Evolutionary conservation across 2,329 filamentous ascomycete genomes (phyloP).

Genomic region (Lecanosticta acicola): DNA sequence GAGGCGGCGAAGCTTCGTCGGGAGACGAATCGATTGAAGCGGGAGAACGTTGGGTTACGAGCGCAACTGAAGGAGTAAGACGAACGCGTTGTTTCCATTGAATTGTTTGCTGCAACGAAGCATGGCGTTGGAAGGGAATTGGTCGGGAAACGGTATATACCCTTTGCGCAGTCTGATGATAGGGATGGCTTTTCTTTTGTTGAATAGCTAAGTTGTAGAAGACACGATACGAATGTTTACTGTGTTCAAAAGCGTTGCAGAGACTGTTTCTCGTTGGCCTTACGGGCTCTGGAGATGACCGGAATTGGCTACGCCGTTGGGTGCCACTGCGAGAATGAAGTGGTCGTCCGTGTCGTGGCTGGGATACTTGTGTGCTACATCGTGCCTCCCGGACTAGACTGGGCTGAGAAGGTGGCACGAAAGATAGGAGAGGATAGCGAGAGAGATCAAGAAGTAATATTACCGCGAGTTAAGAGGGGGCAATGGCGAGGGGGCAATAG

Average conservation of each 20-base stretch:
- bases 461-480: too few relatives aligned
- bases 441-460: too few relatives aligned
- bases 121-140: constrained; percentile 4
- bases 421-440: too few relatives aligned
- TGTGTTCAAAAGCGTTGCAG: too few relatives aligned
- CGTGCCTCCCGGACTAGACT: too few relatives aligned
- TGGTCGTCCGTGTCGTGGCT: too few relatives aligned
- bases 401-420: too few relatives aligned
- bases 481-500: too few relatives aligned
- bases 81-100: background rate
- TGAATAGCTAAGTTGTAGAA: background rate
- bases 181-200: background rate
- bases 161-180: background rate
- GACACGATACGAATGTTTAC: too few relatives aligned
- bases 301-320: background rate
- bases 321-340: too few relatives aligned
- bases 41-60: constrained; percentile 67
- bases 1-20: constrained; percentile 73
- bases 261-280: too few relatives aligned
- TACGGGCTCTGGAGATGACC: background rate
- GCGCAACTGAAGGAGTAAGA: constrained; percentile 42
- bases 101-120: background rate
- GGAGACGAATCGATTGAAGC: constrained; percentile 76
- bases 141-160: background rate
- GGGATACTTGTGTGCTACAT: too few relatives aligned